A percentile compares a stretch with the other conserved stretches of the same genome.
Conservation (phyloP, 1,284 basidiomycete genomes). For the Sporisorium exsertum region DNA sequence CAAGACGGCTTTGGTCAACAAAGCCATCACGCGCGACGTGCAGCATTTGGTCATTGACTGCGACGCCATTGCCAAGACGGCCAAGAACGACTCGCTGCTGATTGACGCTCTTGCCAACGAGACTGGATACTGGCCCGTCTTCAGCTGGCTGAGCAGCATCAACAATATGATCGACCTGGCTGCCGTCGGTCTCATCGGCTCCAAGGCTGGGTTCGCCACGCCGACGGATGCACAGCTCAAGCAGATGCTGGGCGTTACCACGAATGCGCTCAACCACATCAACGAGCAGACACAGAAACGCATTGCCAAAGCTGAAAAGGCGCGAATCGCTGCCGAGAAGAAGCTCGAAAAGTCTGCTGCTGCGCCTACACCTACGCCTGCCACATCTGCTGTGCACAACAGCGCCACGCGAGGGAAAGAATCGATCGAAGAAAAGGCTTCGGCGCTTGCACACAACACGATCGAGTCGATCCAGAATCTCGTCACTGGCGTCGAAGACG, state of each 20-base stretch:
- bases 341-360: constrained; percentile 16
- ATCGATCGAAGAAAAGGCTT: constrained; percentile 39
- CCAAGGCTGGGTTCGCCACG: constrained; percentile 89
- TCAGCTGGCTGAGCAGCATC: constrained; percentile 86
- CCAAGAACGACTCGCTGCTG: constrained; percentile 76
- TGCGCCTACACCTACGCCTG: constrained; percentile 16
- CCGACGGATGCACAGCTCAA: constrained; percentile 87
- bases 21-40: constrained; percentile 69
- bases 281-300: constrained; percentile 68
- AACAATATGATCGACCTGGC: constrained; percentile 92
- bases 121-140: constrained; percentile 76
- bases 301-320: constrained; percentile 49
- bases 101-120: constrained; percentile 80
- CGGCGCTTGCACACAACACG: constrained; percentile 22
- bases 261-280: constrained; percentile 78
- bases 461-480: constrained; percentile 29
- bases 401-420: constrained; percentile 9
- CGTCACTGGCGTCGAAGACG: constrained; percentile 7
- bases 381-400: neutral
- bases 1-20: constrained; percentile 79
- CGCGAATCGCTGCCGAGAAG: constrained; percentile 42
- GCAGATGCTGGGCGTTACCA: constrained; percentile 83
- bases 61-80: constrained; percentile 78
- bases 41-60: constrained; percentile 79
- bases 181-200: constrained; percentile 90